Conservation (phyloP, 345 rosid species). For the Bruguiera sexangula region DNA sequence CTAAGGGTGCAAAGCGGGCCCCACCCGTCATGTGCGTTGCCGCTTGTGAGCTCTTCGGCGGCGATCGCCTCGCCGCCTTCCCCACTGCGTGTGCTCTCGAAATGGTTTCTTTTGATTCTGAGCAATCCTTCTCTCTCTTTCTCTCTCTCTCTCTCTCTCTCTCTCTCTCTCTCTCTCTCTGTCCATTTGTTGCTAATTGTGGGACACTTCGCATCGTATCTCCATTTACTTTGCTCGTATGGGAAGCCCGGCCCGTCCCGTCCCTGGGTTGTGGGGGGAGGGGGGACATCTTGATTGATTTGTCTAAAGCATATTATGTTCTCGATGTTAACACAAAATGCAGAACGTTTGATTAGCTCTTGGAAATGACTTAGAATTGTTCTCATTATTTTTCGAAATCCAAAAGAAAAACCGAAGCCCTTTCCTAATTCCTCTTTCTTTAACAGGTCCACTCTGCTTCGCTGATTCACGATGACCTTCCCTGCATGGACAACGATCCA, state of each 20-base stretch:
- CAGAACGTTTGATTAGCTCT: not conserved
- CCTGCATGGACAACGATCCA: slow-evolving; percentile 89
- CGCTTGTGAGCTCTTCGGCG: slow-evolving; percentile 85
- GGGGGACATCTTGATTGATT: not conserved
- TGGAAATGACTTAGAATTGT: not conserved
- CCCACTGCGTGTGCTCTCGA: slow-evolving; percentile 98
- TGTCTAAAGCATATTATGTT: not conserved
- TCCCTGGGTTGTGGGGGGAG: too few species aligned
- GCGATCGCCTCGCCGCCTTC: slow-evolving; percentile 71
- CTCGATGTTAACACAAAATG: not conserved
- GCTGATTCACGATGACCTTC: slow-evolving; percentile 88
- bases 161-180: too few species aligned
- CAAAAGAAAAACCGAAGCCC: too few species aligned
- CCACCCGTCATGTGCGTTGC: slow-evolving; percentile 97
- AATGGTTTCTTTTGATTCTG: slow-evolving; percentile 47
- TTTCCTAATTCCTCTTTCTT: not conserved
- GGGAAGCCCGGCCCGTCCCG: too few species aligned
- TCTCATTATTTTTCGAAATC: not conserved
- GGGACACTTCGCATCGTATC: too few species aligned
- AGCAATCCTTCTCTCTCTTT: too few species aligned
- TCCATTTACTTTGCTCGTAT: too few species aligned
- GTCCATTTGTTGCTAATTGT: too few species aligned
- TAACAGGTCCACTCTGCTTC: slow-evolving; percentile 84
- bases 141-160: too few species aligned
- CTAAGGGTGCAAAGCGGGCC: slow-evolving; percentile 80